A percentile compares a stretch with the other conserved stretches of the same genome.
Conservation (phyloP, 768 basidiomycete species). For the Suillus plorans region DNA sequence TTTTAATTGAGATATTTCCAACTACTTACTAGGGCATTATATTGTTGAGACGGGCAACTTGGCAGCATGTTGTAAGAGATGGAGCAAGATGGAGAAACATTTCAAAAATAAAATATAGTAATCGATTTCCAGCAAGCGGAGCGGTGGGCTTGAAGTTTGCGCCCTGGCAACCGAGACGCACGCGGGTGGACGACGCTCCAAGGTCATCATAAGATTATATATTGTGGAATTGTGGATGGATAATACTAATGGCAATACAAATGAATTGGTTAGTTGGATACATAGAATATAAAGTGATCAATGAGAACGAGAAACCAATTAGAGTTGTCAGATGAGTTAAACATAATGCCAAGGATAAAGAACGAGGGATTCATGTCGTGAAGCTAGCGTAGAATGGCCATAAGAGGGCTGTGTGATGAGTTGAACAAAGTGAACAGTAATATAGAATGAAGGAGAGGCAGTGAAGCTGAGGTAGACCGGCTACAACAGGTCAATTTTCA, state of each 20-base stretch:
- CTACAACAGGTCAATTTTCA: conserved; percentile 1
- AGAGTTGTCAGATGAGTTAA: neutral
- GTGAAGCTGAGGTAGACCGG: neutral
- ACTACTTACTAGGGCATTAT: too few relatives aligned
- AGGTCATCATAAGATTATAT: too few relatives aligned
- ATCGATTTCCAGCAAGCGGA: too few relatives aligned
- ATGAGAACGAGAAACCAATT: neutral
- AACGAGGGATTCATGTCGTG: conserved; percentile 8
- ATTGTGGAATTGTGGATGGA: too few relatives aligned
- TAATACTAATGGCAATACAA: conserved; percentile 9
- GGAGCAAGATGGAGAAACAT: too few relatives aligned
- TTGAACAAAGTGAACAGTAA: neutral
- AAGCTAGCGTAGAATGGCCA: neutral
- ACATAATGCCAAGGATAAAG: neutral
- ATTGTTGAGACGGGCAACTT: too few relatives aligned
- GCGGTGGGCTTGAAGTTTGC: too few relatives aligned
- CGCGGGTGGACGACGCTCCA: too few relatives aligned
- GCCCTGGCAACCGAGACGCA: too few relatives aligned
- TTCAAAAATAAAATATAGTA: too few relatives aligned
- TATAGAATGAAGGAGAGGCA: conserved; percentile 4
- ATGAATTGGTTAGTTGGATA: conserved; percentile 6
- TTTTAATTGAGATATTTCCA: too few relatives aligned
- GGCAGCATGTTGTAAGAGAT: too few relatives aligned
- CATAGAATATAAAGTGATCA: neutral
- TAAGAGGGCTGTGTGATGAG: neutral